Evolutionary conservation across 169 alveolate genomes (phyloP).

Genomic region (Cryptosporidium tyzzeri): DNA sequence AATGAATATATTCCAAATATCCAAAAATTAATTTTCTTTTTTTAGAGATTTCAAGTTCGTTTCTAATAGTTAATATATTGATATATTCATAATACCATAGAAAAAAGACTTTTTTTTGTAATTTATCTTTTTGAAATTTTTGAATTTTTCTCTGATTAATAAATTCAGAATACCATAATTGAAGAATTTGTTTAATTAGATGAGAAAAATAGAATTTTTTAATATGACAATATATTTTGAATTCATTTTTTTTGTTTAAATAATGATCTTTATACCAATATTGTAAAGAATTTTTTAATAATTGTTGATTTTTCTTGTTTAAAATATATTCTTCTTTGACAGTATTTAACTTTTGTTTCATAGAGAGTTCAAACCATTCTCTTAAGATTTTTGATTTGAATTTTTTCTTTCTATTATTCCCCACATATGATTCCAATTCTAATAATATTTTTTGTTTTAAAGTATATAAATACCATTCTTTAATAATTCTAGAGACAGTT

Average conservation of each 20-base stretch:
- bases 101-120: background rate
- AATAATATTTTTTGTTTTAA: slow-evolving; percentile 14
- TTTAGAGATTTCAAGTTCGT: background rate
- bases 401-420: background rate
- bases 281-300: background rate
- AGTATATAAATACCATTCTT: slow-evolving; percentile 64
- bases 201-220: background rate
- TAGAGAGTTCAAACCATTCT: slow-evolving; percentile 43
- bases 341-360: slow-evolving; percentile 27
- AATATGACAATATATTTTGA: background rate
- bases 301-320: background rate
- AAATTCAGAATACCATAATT: slow-evolving; percentile 12
- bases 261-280: slow-evolving; percentile 64
- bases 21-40: background rate
- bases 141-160: background rate
- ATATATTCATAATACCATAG: background rate
- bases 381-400: background rate
- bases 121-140: slow-evolving; percentile 6
- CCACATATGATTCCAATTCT: slow-evolving; percentile 31
- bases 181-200: background rate
- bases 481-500: slow-evolving; percentile 42
- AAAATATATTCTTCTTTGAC: slow-evolving; percentile 3
- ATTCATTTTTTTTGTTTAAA: slow-evolving; percentile 2
- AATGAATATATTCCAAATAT: background rate
- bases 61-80: background rate